Conservation (phyloP, 768 basidiomycete genomes). For the Podaxis sp. region DNA sequence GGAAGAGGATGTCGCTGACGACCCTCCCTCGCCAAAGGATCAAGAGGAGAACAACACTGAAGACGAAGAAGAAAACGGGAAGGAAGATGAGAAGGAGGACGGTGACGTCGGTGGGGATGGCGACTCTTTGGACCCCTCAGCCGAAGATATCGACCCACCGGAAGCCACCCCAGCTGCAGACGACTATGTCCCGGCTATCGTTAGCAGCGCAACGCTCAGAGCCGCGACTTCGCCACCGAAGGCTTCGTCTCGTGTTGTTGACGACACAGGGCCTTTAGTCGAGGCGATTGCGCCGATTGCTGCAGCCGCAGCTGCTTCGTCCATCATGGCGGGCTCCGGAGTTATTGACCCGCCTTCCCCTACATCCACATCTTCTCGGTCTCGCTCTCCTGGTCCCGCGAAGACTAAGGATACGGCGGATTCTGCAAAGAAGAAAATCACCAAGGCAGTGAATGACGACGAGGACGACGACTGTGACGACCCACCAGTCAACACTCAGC, state of each 20-base stretch:
- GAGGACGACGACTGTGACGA: constrained; percentile 26
- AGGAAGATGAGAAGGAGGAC: constrained; percentile 19
- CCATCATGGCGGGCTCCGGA: constrained; percentile 47
- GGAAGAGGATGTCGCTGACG: constrained; percentile 16
- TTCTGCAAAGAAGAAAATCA: constrained; percentile 3
- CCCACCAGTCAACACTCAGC: constrained; percentile 8
- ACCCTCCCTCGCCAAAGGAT: constrained; percentile 13
- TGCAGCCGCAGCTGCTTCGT: constrained; percentile 42
- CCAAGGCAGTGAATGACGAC: constrained; percentile 13
- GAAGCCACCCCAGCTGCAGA: neutral
- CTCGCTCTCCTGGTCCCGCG: constrained; percentile 35
- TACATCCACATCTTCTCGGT: constrained; percentile 40
- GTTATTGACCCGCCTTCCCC: constrained; percentile 39
- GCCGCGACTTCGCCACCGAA: constrained; percentile 22
- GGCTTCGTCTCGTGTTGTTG: constrained; percentile 28
- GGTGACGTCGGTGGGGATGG: constrained; percentile 16
- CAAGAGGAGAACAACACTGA: constrained; percentile 12
- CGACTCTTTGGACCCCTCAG: neutral
- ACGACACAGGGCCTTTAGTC: constrained; percentile 29
- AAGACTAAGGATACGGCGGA: neutral
- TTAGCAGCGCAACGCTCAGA: constrained; percentile 16
- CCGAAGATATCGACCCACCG: constrained; percentile 2
- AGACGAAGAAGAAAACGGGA: constrained; percentile 17
- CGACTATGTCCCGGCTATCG: neutral
- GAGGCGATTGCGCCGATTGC: constrained; percentile 29